Evolutionary conservation across 2,329 filamentous ascomycete species (phyloP).

Genomic region (Ophiosphaerella herpotricha): DNA sequence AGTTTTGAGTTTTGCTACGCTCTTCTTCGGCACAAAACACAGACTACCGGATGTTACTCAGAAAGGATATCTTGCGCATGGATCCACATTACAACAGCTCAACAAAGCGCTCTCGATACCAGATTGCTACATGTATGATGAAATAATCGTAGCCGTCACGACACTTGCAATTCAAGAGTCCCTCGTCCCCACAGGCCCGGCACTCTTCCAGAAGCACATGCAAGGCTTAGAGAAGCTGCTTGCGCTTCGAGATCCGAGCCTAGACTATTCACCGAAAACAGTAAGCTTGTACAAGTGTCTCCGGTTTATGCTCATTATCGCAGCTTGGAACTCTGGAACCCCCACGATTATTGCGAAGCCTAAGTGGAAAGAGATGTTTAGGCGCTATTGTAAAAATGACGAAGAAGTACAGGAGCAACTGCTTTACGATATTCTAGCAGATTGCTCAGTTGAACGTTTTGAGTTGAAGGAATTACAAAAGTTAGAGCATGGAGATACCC

Average conservation of each 20-base stretch:
- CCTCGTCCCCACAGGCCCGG: constrained; percentile 28
- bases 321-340: constrained; percentile 19
- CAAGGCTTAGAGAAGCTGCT: constrained; percentile 32
- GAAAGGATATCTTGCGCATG: constrained; percentile 27
- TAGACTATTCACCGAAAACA: constrained; percentile 14
- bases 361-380: constrained; percentile 30
- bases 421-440: constrained; percentile 34
- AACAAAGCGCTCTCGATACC: constrained; percentile 29
- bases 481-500: neutral
- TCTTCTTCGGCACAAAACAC: constrained; percentile 33
- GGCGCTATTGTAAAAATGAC: constrained; percentile 13
- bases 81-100: constrained; percentile 28
- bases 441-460: constrained; percentile 29
- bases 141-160: constrained; percentile 30
- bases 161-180: constrained; percentile 33
- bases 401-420: constrained; percentile 26
- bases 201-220: constrained; percentile 35
- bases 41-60: constrained; percentile 16
- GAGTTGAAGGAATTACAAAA: constrained; percentile 1
- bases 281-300: constrained; percentile 26
- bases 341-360: constrained; percentile 30
- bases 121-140: constrained; percentile 24
- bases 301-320: constrained; percentile 30
- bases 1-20: constrained; percentile 30
- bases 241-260: constrained; percentile 23